Base-by-base conservation (phyloP, 768 basidiomycete genomes). In the Rhodotorula babjevae region DNA sequence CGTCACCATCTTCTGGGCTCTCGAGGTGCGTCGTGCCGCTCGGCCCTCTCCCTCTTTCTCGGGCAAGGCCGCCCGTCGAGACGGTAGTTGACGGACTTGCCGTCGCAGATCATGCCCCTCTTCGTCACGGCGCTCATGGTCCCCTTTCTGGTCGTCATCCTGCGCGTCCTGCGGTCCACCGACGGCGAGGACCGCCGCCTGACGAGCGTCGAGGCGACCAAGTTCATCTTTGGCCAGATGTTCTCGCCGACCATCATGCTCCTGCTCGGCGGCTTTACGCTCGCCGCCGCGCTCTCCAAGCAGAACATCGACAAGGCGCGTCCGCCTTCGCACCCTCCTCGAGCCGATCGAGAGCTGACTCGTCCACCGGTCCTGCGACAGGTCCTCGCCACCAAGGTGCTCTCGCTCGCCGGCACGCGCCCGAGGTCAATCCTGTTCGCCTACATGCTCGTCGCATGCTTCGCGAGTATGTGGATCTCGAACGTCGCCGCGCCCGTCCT, bases 391-490 rank as follows among this genome's bases (percentile, higher is more conserved):
- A 94, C 93, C 8, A 87, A 90, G 42, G 88, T 98, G 55, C 85
- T 99, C 64, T 89, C 88, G 78, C 84, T 97, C 63, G 96, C 96
- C 14, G 95, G 96, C 10, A 89, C 92, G 19, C 85, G 85, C 66
- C 96, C 95, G 4, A 88, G 87, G 72, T 89, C 86, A 0, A 94
- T 99, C 8, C 83, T 99, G 15, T 85, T 99, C 58, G 89, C 92
- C 0, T 91, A 97, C 80, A 98, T 98, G 96, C 87, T 84, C 57
- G 93, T 99, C 27, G 90, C 93, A 4, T 97, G 93, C 79, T 99
- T 99, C 80, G 93, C 94, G 7, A 93, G 91, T 81, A 99, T 98
- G 95, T 98, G 93, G 96, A 98, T 99, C 78, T 93, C 92, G 81
- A 98, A 99, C 79, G 96, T 99, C 29, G 95, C 96, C 8, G 96